Conservation (phyloP, 2,329 filamentous ascomycete genomes). For the Harringtonia lauricola region DNA sequence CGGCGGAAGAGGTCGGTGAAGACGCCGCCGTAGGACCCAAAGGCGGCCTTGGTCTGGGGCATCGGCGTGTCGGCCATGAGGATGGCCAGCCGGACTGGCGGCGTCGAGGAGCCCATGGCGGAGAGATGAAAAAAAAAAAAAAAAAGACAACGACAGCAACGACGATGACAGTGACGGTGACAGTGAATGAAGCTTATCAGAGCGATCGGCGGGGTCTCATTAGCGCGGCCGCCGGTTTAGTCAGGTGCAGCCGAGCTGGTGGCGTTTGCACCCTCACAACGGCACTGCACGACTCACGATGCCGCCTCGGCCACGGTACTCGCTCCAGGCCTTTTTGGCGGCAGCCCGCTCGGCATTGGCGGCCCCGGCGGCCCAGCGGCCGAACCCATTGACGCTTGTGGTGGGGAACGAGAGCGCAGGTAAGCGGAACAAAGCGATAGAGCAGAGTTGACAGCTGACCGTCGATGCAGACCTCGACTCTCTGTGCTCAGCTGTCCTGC, state of each 20-base stretch:
- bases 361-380: slow-evolving; percentile 28
- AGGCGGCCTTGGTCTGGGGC: slow-evolving; percentile 49
- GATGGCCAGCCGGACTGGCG: slow-evolving; percentile 67
- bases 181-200: too few species aligned
- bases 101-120: slow-evolving; percentile 16
- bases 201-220: too few species aligned
- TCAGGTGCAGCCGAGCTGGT: not conserved
- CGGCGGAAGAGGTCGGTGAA: slow-evolving; percentile 50
- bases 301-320: slow-evolving; percentile 15
- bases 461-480: slow-evolving; percentile 60
- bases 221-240: not conserved
- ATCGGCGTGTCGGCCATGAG: slow-evolving; percentile 79
- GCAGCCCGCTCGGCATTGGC: slow-evolving; percentile 36
- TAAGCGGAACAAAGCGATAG: slow-evolving; percentile 12
- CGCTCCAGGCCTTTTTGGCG: slow-evolving; percentile 39
- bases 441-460: not conserved
- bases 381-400: slow-evolving; percentile 45
- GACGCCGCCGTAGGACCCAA: slow-evolving; percentile 62
- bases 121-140: not conserved
- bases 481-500: slow-evolving; percentile 60
- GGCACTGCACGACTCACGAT: too few species aligned
- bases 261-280: not conserved
- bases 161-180: not conserved
- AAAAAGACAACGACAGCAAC: not conserved
- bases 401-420: slow-evolving; percentile 59